These are phyloP conservation scores for Ophioceras dolichostomum DNA, from an alignment of 2,329 filamentous ascomycete genomes.

Conservation along the genomic window DNA sequence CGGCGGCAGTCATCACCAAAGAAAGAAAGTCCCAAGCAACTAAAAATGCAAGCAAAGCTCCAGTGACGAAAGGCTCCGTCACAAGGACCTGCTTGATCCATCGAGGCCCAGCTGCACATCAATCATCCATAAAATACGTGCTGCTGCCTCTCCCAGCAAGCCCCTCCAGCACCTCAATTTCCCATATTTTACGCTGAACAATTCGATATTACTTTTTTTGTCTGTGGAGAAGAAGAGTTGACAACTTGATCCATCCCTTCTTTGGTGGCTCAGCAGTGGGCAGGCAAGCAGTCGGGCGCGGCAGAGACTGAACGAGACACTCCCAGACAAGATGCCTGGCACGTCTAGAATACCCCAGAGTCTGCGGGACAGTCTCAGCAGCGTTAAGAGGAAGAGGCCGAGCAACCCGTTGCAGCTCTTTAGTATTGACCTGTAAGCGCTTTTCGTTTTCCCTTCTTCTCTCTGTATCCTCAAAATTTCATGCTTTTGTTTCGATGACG, in stretches of 20 bases:
- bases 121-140: no score
- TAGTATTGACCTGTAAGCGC: constrained; percentile 56
- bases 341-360: constrained; percentile 60
- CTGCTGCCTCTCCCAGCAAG: no score
- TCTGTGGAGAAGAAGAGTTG: background rate
- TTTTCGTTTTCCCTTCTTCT: background rate
- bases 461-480: background rate
- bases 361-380: constrained; percentile 53
- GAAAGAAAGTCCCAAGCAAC: background rate
- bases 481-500: no score
- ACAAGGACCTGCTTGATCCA: no score
- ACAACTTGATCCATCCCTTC: no score
- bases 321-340: constrained; percentile 40
- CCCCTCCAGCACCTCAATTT: no score
- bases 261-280: no score
- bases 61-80: no score
- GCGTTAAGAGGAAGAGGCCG: constrained; percentile 44
- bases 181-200: background rate
- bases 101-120: no score
- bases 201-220: background rate
- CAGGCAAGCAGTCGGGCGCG: background rate
- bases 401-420: constrained; percentile 45
- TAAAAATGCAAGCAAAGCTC: no score
- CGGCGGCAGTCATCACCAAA: background rate
- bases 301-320: no score